A percentile compares a stretch with the other conserved stretches of the same genome.
phyloP scores from a whole-genome alignment of 257 asterid genomes.

The Asclepias syriaca region DNA sequence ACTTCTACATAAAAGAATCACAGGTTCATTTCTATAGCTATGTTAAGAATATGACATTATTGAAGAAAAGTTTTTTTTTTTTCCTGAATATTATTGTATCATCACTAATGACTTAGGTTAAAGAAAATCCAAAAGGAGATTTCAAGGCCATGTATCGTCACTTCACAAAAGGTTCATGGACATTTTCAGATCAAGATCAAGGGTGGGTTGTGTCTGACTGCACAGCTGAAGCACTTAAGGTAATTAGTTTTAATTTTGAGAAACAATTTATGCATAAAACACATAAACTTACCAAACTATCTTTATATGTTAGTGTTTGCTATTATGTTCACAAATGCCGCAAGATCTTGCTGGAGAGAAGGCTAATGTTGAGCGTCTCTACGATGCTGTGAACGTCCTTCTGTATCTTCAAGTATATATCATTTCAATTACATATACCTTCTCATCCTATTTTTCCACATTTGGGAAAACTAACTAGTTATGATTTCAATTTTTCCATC shows the following conservation, averaged over 20 bases:
- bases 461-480: not conserved
- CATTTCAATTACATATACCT: conserved; percentile 15
- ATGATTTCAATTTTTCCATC: not conserved
- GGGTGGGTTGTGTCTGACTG: conserved; percentile 78
- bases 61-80: too few relatives aligned
- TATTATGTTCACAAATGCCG: conserved; percentile 25
- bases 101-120: conserved; percentile 26
- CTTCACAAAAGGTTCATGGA: conserved; percentile 70
- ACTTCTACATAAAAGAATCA: conserved; percentile 49
- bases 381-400: conserved; percentile 28
- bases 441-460: not conserved
- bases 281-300: too few relatives aligned
- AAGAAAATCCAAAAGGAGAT: conserved; percentile 57
- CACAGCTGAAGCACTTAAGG: conserved; percentile 69
- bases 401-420: conserved; percentile 45
- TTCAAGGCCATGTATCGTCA: conserved; percentile 59
- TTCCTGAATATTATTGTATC: not conserved
- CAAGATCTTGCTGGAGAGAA: conserved; percentile 28
- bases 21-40: conserved; percentile 34
- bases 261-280: too few relatives aligned
- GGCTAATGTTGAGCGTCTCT: conserved; percentile 23
- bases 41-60: not conserved
- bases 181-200: conserved; percentile 84
- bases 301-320: conserved; percentile 1
- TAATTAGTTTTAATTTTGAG: not conserved